Percentiles rank a stretch among this genome's conserved stretches.
Evolutionary conservation across 2,329 filamentous ascomycete genomes (phyloP).

Genomic region (Paracorniculantispora psalliotae): DNA sequence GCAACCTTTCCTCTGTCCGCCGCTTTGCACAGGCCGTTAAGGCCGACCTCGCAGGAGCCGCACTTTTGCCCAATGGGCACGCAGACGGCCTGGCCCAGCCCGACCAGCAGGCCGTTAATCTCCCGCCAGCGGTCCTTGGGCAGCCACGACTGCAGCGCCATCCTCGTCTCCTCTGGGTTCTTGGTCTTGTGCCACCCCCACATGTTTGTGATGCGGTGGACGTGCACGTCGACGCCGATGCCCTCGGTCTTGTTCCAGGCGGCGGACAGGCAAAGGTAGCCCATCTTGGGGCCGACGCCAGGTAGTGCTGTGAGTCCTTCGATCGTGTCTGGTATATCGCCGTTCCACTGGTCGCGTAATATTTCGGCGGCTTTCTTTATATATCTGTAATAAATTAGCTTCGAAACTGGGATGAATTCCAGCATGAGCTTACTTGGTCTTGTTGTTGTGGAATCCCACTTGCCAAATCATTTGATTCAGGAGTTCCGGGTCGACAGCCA

Average conservation of each 20-base stretch:
- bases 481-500: constrained; percentile 60
- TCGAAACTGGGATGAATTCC: neutral
- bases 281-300: constrained; percentile 94
- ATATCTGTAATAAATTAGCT: constrained; percentile 31
- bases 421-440: constrained; percentile 59
- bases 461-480: constrained; percentile 73
- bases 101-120: constrained; percentile 86
- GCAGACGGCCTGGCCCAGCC: constrained; percentile 82
- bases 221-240: constrained; percentile 91
- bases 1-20: constrained; percentile 61
- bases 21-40: constrained; percentile 68
- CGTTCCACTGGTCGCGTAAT: constrained; percentile 61
- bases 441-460: constrained; percentile 93
- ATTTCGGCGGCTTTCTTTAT: constrained; percentile 72
- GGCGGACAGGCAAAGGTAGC: constrained; percentile 77
- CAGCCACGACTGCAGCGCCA: constrained; percentile 73
- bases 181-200: constrained; percentile 87
- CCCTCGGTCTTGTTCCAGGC: constrained; percentile 62
- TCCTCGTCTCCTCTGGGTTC: constrained; percentile 75
- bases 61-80: constrained; percentile 74
- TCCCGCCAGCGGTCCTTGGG: constrained; percentile 83
- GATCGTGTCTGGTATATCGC: constrained; percentile 77
- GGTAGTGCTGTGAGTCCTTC: constrained; percentile 71
- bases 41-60: constrained; percentile 77
- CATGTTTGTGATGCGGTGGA: constrained; percentile 88